A percentile compares a stretch with the other conserved stretches of the same genome.
Evolutionary conservation across 140 eudicot species (phyloP).

Genomic region (Flaveria floridana): DNA sequence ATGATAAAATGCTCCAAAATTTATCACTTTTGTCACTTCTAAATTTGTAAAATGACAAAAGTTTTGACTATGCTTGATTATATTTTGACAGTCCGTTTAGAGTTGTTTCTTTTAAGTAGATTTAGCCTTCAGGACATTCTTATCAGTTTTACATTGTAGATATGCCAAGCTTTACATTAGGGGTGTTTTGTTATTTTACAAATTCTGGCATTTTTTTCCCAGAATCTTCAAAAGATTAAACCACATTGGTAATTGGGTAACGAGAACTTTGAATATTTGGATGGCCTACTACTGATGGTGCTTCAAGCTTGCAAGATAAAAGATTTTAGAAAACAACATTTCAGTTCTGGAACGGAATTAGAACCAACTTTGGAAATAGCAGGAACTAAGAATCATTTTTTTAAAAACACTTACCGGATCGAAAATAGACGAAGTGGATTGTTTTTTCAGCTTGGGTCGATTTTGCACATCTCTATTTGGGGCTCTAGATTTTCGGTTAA

Average conservation of each 20-base stretch:
- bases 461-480: background rate
- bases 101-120: no score
- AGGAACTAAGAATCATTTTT: no score
- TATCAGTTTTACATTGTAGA: background rate
- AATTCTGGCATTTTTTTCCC: no score
- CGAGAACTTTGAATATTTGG: background rate
- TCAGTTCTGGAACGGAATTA: no score
- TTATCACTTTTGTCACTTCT: background rate
- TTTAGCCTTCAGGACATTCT: no score
- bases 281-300: background rate
- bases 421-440: background rate
- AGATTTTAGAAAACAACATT: no score
- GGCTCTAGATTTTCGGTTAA: slow-evolving; percentile 2
- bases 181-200: background rate
- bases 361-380: no score
- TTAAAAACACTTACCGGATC: background rate
- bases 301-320: background rate
- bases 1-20: no score
- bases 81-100: background rate
- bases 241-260: background rate
- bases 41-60: background rate
- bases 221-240: background rate
- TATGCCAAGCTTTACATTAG: background rate
- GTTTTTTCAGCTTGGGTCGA: background rate
- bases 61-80: background rate